Conservation (phyloP, 768 basidiomycete genomes). For the Dacryopinax primogenitus region DNA sequence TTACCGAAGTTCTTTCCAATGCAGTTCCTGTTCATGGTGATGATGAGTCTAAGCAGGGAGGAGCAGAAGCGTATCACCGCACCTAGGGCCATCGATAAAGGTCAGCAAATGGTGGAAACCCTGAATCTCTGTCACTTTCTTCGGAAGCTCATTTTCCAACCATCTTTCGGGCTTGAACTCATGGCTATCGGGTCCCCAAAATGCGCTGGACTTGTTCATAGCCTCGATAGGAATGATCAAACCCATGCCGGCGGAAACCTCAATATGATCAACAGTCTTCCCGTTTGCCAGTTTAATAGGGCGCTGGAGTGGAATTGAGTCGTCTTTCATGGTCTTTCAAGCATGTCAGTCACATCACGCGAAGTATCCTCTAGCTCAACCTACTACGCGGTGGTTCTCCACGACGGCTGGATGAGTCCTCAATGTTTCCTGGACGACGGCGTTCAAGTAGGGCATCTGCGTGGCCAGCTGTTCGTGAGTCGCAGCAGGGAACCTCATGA, state of each 20-base stretch:
- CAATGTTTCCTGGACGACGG: constrained; percentile 48
- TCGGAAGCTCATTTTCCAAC: constrained; percentile 27
- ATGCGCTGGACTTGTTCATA: constrained; percentile 22
- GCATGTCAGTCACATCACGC: not conserved
- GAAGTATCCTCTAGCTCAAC: not conserved
- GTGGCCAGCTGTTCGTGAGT: not conserved
- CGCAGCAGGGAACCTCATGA: constrained; percentile 35
- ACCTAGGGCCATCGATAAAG: not conserved
- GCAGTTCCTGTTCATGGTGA: not conserved
- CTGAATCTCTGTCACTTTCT: not conserved
- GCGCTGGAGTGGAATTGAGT: constrained; percentile 40
- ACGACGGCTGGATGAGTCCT: constrained; percentile 48
- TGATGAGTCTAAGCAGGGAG: not conserved
- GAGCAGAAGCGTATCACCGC: not conserved
- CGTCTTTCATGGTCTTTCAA: constrained; percentile 33
- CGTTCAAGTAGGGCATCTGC: constrained; percentile 40
- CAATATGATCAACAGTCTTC: constrained; percentile 23
- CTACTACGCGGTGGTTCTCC: constrained; percentile 43
- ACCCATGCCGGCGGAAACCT: constrained; percentile 45
- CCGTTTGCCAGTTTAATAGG: constrained; percentile 19
- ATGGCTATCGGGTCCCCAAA: constrained; percentile 51
- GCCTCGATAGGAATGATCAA: constrained; percentile 46
- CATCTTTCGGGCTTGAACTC: constrained; percentile 52
- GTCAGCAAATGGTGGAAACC: constrained; percentile 2
- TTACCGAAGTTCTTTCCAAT: constrained; percentile 24